Evolutionary conservation across 2,329 filamentous ascomycete species (phyloP).

Genomic region (Trichoderma sp.): DNA sequence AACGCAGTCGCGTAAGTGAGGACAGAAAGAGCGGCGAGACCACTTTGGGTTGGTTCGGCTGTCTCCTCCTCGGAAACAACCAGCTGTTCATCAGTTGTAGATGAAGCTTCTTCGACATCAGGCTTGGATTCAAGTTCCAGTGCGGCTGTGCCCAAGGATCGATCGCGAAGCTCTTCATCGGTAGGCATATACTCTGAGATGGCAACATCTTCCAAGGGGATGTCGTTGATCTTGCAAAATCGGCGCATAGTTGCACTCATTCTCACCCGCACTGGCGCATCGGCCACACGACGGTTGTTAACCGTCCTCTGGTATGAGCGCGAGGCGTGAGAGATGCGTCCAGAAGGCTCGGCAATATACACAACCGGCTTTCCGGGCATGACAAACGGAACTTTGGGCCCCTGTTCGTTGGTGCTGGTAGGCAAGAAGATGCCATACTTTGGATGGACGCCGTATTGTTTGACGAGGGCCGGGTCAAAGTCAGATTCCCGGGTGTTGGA

Average conservation of each 20-base stretch:
- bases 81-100: constrained; percentile 35
- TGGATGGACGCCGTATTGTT: constrained; percentile 54
- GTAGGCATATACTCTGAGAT: constrained; percentile 39
- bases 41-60: constrained; percentile 30
- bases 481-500: constrained; percentile 51
- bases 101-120: constrained; percentile 32
- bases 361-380: constrained; percentile 53
- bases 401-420: constrained; percentile 48
- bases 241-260: constrained; percentile 40
- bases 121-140: constrained; percentile 39
- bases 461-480: constrained; percentile 53
- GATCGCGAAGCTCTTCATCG: constrained; percentile 38
- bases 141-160: constrained; percentile 41
- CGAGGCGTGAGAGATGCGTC: constrained; percentile 52
- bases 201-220: constrained; percentile 39
- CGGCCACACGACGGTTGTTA: constrained; percentile 39
- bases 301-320: constrained; percentile 44
- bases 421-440: constrained; percentile 55
- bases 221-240: constrained; percentile 42
- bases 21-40: constrained; percentile 36
- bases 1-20: constrained; percentile 39
- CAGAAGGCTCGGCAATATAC: constrained; percentile 49
- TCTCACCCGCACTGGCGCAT: constrained; percentile 40
- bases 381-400: constrained; percentile 44
- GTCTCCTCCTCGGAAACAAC: constrained; percentile 27